Conservation (phyloP, 2,329 filamentous ascomycete genomes). For the Monilinia fructigena region DNA sequence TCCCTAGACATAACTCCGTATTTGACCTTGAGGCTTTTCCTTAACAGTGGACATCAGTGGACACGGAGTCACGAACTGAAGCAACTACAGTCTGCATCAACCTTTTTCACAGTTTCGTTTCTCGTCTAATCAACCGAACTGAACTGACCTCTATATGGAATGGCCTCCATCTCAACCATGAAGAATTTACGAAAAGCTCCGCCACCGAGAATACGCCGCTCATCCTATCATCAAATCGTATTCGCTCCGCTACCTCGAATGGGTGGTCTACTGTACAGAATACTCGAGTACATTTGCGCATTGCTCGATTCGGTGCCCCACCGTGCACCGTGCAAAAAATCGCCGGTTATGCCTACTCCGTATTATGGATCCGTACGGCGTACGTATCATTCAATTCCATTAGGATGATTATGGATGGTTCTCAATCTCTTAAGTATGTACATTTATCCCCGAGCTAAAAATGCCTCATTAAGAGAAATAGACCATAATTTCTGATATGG, state of each 20-base stretch:
- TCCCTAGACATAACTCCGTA: not conserved
- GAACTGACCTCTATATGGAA: not conserved
- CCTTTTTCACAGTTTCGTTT: slow-evolving; percentile 15
- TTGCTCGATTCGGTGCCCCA: not conserved
- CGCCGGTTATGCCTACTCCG: not conserved
- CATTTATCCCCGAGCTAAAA: not conserved
- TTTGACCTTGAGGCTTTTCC: not conserved
- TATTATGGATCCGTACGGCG: not conserved
- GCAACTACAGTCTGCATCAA: not conserved
- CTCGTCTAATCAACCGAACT: too few species aligned
- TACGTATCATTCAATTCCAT: slow-evolving; percentile 4
- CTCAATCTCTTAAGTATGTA: not conserved
- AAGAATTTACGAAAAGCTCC: not conserved
- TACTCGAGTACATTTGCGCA: not conserved
- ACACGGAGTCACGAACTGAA: not conserved
- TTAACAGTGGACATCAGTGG: not conserved
- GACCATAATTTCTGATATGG: not conserved
- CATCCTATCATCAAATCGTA: slow-evolving; percentile 1
- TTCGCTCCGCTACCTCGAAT: slow-evolving; percentile 6
- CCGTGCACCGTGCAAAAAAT: slow-evolving; percentile 3
- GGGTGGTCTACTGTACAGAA: not conserved
- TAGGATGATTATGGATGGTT: not conserved
- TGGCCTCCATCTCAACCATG: slow-evolving; percentile 1
- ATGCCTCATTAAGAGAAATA: slow-evolving; percentile 2
- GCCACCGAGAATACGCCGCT: slow-evolving; percentile 16